Evolutionary conservation across 257 asterid species (phyloP).

Genomic region (Paraleonurus japonicus): DNA sequence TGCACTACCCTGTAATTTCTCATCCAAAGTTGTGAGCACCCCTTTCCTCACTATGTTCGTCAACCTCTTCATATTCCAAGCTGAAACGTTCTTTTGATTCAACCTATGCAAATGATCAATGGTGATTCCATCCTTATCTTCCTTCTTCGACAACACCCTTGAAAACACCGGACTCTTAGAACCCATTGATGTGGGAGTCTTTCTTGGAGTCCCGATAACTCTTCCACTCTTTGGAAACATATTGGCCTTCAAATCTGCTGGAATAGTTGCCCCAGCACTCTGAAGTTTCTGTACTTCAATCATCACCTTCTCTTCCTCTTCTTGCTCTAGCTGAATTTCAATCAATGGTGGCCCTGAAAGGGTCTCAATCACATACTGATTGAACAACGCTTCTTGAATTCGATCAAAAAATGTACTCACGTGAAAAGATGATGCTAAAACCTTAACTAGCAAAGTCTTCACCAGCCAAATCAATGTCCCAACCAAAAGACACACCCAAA

Average conservation of each 20-base stretch:
- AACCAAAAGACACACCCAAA: slow-evolving; percentile 81
- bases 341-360: slow-evolving; percentile 73
- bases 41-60: slow-evolving; percentile 70
- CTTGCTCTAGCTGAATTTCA: slow-evolving; percentile 60
- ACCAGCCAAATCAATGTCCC: slow-evolving; percentile 78
- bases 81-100: slow-evolving; percentile 80
- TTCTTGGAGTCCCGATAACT: slow-evolving; percentile 58
- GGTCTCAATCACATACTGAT: slow-evolving; percentile 72
- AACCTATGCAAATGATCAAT: slow-evolving; percentile 78
- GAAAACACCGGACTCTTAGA: slow-evolving; percentile 51
- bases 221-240: slow-evolving; percentile 59
- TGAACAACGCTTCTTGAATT: slow-evolving; percentile 78
- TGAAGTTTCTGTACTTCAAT: slow-evolving; percentile 74
- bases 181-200: slow-evolving; percentile 41
- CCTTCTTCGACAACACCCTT: slow-evolving; percentile 44
- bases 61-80: slow-evolving; percentile 97
- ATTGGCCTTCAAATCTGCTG: slow-evolving; percentile 63
- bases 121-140: slow-evolving; percentile 54
- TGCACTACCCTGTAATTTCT: slow-evolving; percentile 52
- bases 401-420: slow-evolving; percentile 82
- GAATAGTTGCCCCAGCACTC: slow-evolving; percentile 73
- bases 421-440: slow-evolving; percentile 77
- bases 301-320: slow-evolving; percentile 72
- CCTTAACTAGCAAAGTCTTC: slow-evolving; percentile 77
- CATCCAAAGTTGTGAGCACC: slow-evolving; percentile 72